Evolutionary conservation across 208 protist genomes (phyloP).

Genomic region (Wallacemonas sp.): DNA sequence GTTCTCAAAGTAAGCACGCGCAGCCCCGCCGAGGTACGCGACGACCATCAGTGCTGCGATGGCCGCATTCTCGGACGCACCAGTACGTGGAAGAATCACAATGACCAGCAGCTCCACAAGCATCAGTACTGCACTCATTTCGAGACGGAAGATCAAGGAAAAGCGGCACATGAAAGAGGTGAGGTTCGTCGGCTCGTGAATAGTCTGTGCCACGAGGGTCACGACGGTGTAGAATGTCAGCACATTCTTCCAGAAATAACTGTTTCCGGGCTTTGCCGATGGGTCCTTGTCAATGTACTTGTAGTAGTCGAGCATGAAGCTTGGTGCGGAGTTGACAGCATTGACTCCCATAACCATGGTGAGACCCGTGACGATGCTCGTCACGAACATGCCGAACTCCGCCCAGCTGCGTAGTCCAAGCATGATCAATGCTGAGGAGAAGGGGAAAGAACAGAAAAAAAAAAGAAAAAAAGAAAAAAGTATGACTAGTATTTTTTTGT

Average conservation of each 20-base stretch:
- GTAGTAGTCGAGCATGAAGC: conserved; percentile 88
- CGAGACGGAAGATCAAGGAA: conserved; percentile 60
- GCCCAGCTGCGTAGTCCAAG: conserved; percentile 20
- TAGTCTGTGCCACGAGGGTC: conserved; percentile 70
- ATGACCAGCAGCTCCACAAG: conserved; percentile 68
- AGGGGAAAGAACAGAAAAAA: no score
- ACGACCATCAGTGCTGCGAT: conserved; percentile 71
- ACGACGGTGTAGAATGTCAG: conserved; percentile 82
- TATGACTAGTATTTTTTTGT: no score
- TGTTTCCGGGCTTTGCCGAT: conserved; percentile 27
- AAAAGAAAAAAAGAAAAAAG: no score
- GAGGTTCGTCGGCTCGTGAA: conserved; percentile 70
- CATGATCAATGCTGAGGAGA: not conserved
- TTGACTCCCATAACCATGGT: conserved; percentile 91
- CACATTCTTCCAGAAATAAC: conserved; percentile 67
- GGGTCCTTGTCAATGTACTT: conserved; percentile 55
- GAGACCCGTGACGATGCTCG: conserved; percentile 74
- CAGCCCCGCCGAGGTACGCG: conserved; percentile 60
- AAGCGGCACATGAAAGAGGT: conserved; percentile 77
- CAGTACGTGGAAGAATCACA: conserved; percentile 46
- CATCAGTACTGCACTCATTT: conserved; percentile 49
- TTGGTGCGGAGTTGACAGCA: conserved; percentile 79
- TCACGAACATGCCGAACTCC: conserved; percentile 55
- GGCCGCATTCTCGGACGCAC: conserved; percentile 37
- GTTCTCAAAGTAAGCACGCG: conserved; percentile 84